A percentile compares a stretch with the other conserved stretches of the same genome.
Conservation (phyloP, 768 basidiomycete species). For the Rickenella mellea region DNA sequence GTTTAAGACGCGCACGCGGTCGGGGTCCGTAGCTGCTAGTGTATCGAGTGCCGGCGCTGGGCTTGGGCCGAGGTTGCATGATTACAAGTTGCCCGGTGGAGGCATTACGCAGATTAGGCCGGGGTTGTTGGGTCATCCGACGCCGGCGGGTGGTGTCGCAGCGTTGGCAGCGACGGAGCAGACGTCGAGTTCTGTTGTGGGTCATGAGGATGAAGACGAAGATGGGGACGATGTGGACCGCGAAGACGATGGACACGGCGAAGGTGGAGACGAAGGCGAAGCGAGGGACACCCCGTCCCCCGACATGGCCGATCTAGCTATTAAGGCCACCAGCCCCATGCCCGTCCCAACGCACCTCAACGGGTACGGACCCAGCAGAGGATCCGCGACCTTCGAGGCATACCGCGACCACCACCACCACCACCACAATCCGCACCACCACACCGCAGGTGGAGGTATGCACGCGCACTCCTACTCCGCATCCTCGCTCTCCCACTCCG, state of each 20-base stretch:
- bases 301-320: not conserved
- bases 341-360: constrained; percentile 21
- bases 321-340: constrained; percentile 14
- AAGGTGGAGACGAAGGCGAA: too few species aligned
- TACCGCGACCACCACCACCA: too few species aligned
- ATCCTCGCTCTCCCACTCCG: constrained; percentile 17
- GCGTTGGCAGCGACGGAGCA: not conserved
- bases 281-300: too few species aligned
- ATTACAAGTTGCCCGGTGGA: constrained; percentile 43
- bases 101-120: constrained; percentile 53
- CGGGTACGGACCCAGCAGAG: constrained; percentile 22
- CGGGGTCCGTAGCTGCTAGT: not conserved
- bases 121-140: constrained; percentile 37
- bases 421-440: too few species aligned
- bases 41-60: constrained; percentile 19
- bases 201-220: not conserved
- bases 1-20: not conserved
- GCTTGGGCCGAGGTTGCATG: constrained; percentile 53
- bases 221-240: constrained; percentile 1
- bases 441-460: constrained; percentile 12
- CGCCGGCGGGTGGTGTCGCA: constrained; percentile 9
- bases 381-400: constrained; percentile 10
- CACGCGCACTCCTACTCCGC: constrained; percentile 9
- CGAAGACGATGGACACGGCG: not conserved
- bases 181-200: constrained; percentile 1